phyloP scores from a whole-genome alignment of 192 early-diverging fungal genomes.

The Thamnidium elegans region DNA sequence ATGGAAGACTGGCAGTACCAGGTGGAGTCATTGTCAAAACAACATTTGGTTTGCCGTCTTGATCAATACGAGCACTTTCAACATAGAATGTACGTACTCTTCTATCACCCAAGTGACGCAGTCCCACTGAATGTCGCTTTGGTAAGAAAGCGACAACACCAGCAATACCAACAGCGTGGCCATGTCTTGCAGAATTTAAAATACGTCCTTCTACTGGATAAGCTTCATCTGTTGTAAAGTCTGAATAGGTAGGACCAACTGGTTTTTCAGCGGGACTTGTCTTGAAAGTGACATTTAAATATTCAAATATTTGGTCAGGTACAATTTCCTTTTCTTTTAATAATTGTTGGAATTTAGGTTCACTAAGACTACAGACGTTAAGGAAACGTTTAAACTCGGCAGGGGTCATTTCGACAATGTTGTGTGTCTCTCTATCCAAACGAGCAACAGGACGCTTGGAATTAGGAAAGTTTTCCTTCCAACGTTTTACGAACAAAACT shows the following conservation, averaged over 20 bases:
- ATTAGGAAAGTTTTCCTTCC: slow-evolving; percentile 71
- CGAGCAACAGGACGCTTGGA: slow-evolving; percentile 50
- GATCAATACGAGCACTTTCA: slow-evolving; percentile 49
- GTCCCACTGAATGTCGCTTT: slow-evolving; percentile 12
- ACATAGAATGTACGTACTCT: slow-evolving; percentile 60
- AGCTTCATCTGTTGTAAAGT: slow-evolving; percentile 30
- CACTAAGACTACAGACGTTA: slow-evolving; percentile 44
- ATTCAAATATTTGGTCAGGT: slow-evolving; percentile 31
- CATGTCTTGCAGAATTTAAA: slow-evolving; percentile 43
- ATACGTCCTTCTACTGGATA: slow-evolving; percentile 60
- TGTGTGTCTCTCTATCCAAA: slow-evolving; percentile 40
- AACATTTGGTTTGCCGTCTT: slow-evolving; percentile 44
- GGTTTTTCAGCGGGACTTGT: slow-evolving; percentile 16
- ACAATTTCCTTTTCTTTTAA: slow-evolving; percentile 21
- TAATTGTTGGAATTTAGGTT: slow-evolving; percentile 24
- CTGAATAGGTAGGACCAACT: slow-evolving; percentile 52
- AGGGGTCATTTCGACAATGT: slow-evolving; percentile 55
- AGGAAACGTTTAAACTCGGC: slow-evolving; percentile 61
- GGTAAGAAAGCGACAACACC: slow-evolving; percentile 62
- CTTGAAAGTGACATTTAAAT: slow-evolving; percentile 23
- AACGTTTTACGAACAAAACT: slow-evolving; percentile 54
- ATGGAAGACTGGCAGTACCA: slow-evolving; percentile 1
- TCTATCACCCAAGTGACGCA: slow-evolving; percentile 25
- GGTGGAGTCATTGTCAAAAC: slow-evolving; percentile 9
- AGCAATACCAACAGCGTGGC: slow-evolving; percentile 62